A percentile compares a stretch with the other conserved stretches of the same genome.
These are phyloP conservation scores for Geotrichum ghanense DNA, from an alignment of 805 yeast species.

Conservation along the genomic window DNA sequence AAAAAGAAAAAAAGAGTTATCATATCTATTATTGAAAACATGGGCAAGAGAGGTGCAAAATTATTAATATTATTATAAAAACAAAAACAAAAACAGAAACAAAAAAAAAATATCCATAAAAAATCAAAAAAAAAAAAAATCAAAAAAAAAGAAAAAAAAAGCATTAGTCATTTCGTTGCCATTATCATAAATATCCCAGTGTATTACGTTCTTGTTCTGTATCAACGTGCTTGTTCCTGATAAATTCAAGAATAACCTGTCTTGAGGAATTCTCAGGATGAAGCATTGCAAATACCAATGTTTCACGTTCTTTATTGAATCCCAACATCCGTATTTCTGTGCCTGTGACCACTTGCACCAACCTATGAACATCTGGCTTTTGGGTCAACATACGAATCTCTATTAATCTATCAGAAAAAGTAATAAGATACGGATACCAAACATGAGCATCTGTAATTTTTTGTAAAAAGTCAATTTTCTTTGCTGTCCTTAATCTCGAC, in stretches of 20 bases:
- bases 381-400: constrained; percentile 54
- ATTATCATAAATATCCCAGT: constrained; percentile 7
- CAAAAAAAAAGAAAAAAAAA: too few relatives aligned
- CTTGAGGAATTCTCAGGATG: constrained; percentile 55
- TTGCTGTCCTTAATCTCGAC: constrained; percentile 26
- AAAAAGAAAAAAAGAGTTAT: too few relatives aligned
- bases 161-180: too few relatives aligned
- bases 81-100: too few relatives aligned
- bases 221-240: constrained; percentile 19
- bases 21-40: too few relatives aligned
- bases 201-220: constrained; percentile 16
- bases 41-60: too few relatives aligned
- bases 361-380: constrained; percentile 19
- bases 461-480: constrained; percentile 31
- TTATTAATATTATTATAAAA: too few relatives aligned
- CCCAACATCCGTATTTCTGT: constrained; percentile 44
- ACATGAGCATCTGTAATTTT: constrained; percentile 28
- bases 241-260: constrained; percentile 42
- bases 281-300: constrained; percentile 34
- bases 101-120: too few relatives aligned
- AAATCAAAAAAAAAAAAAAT: too few relatives aligned
- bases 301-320: constrained; percentile 28
- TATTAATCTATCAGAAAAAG: constrained; percentile 53
- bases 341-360: constrained; percentile 60
- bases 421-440: constrained; percentile 36